Base-by-base conservation (phyloP, 192 early-diverging fungal genomes). In the Backusella psychrophila region DNA sequence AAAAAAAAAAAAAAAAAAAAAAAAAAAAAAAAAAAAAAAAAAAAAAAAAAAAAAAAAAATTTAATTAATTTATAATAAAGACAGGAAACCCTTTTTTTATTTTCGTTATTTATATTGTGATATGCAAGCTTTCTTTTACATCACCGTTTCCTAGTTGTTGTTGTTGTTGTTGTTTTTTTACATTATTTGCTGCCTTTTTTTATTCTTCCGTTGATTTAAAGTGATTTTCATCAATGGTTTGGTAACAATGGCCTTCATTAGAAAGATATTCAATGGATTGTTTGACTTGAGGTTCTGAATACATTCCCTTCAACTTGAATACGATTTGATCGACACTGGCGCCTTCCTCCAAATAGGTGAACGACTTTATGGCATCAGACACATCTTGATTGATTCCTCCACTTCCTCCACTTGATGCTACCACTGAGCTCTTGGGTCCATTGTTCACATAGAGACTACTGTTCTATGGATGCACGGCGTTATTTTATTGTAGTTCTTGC, bases 211-310 rank as follows among this genome's bases (percentile, higher is more conserved):
- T 83, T 23, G 82, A 77, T 79, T 87, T 87, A 65, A 90, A 73
- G 70, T 94, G 91, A 36, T 86, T 79, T 0, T 93, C 90, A 76
- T 93, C 93, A 49, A 90, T 82, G 21, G 89, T 93, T 73, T 74
- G 84, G 81, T 93, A 94, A 65, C 92, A 66, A 56, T 84, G 84
- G 15, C 94, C 94, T 66, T 96, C 91, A 21, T 71, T 69, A 31
- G 82, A 79, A 63, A 96, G 85, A 75, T 72, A 82, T 0, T 90
- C 85, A 21, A 92, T 74, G 1, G 84, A 78, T 2, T 81, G 73
- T 35, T 83, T 80, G 21, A 86, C 46, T 19, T 52, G 39, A 7
- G 8, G 12, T 23, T 74, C 52, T 23, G 71, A 70, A 19, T 56
- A 69, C 17, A 63, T 38, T 17, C 14, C 52, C 31, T 66, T 52